Base-by-base conservation (phyloP, 129 eudicot genomes). In the Flaveria robusta region DNA sequence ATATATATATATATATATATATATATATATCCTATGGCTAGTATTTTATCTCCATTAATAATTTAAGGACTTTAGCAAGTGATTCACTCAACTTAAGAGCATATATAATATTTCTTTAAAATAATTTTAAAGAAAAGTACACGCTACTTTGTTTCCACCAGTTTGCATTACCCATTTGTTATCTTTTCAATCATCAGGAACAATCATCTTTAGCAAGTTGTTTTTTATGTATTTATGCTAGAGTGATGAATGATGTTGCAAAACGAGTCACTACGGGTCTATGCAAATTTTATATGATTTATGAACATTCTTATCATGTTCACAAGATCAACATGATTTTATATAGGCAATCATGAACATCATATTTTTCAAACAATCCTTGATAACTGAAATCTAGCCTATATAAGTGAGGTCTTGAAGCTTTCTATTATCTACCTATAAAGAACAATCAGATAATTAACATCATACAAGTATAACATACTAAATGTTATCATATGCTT, bases 211-310 rank as follows among this genome's bases (percentile, higher is more conserved):
- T 9, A 4, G 4, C 74, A 73, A 66, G 22, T 74, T 39, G 3
- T 46, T 34, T 16, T 82, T 70, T 71, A 19, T 49, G 52, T 2
- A 82, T 29, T 13, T 64, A 23, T 1, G 60, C 43, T 3, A 81
- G 39, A 23, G 74, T 72, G n/a, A 76, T 62, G 50, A 82, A 82
- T 0, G 62, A 62, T 15, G 81, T 82, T 29, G 68, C 78, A 64
- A 82, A 82, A 7, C 74, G 9, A 1, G 77, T 81, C 3, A 10
- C 46, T 3, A 41, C 70, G 10, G 78, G 81, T 31, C 19, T 31
- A 10, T 62, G 45, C 13, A 81, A 19, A 39, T 69, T 70, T 13
- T 3, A n/a, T 20, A 20, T 20, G 4, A 20, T 20, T 55, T 7
- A 14, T 55, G 63, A 55, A 55, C 27, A 29, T 55, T 55, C 63